A percentile compares a stretch with the other conserved stretches of the same genome.
Conservation (phyloP, 805 yeast species). For the Diddensiella transvaalensis region DNA sequence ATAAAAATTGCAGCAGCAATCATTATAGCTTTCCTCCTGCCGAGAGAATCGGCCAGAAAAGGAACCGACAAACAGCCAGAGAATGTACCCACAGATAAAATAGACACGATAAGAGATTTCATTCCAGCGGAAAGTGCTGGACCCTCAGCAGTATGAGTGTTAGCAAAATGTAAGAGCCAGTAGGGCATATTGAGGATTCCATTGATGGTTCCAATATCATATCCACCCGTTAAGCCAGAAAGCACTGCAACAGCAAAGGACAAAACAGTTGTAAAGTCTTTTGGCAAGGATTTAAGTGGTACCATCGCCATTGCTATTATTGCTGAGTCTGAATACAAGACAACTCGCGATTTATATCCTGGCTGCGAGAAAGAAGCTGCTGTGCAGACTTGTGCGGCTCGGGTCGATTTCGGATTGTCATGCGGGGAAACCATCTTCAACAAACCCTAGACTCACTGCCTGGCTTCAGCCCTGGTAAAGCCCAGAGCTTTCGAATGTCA, state of each 20-base stretch:
- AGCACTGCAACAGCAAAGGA: constrained; percentile 59
- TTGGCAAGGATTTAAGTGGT: neutral
- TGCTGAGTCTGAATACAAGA: neutral
- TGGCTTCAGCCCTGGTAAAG: too few species aligned
- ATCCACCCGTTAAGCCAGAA: constrained; percentile 44
- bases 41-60: constrained; percentile 51
- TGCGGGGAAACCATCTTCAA: too few species aligned
- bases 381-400: too few species aligned
- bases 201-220: constrained; percentile 30
- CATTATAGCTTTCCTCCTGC: constrained; percentile 61
- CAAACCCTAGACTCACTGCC: too few species aligned
- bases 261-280: neutral
- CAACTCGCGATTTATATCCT: too few species aligned
- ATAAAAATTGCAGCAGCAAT: constrained; percentile 35
- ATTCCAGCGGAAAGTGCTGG: constrained; percentile 34
- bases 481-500: too few species aligned
- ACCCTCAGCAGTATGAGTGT: constrained; percentile 33
- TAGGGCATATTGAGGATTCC: constrained; percentile 26
- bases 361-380: too few species aligned
- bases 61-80: constrained; percentile 59
- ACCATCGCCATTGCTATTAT: neutral
- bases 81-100: constrained; percentile 24
- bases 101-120: constrained; percentile 20
- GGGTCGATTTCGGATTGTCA: too few species aligned
- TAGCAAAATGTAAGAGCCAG: constrained; percentile 50